A percentile compares a stretch with the other conserved stretches of the same genome.
Conservation (phyloP, 192 early-diverging fungal species). For the Rhizophlyctis rosea region DNA sequence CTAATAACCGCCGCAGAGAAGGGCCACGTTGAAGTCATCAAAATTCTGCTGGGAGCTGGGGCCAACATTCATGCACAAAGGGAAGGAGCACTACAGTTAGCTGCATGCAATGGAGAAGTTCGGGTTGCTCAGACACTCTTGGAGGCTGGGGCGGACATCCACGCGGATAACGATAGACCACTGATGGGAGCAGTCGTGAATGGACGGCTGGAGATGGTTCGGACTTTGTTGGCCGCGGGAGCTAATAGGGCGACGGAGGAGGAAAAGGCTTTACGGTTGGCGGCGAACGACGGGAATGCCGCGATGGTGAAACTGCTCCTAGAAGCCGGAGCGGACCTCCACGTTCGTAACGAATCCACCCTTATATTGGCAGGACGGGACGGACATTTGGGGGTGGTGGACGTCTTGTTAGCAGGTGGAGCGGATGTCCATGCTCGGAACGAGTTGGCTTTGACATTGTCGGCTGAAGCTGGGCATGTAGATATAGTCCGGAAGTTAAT, state of each 20-base stretch:
- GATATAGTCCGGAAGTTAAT: neutral
- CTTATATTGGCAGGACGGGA: slow-evolving; percentile 68
- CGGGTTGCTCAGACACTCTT: slow-evolving; percentile 53
- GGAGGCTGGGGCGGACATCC: slow-evolving; percentile 53
- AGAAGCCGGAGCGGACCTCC: slow-evolving; percentile 53
- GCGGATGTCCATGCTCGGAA: neutral
- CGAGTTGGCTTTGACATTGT: neutral
- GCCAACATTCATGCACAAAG: neutral
- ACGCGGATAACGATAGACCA: slow-evolving; percentile 72
- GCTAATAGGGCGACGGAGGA: slow-evolving; percentile 56
- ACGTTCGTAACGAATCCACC: slow-evolving; percentile 72
- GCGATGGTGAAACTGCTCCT: slow-evolving; percentile 54
- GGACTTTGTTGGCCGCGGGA: slow-evolving; percentile 53
- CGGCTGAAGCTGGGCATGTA: neutral
- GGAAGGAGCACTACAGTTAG: slow-evolving; percentile 6
- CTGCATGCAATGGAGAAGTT: slow-evolving; percentile 16
- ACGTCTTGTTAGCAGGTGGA: neutral
- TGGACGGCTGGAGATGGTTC: slow-evolving; percentile 59
- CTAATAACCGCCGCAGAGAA: neutral
- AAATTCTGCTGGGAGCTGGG: neutral
- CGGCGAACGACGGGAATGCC: slow-evolving; percentile 13
- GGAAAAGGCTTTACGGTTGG: slow-evolving; percentile 5
- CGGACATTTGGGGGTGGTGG: slow-evolving; percentile 53
- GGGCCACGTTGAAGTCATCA: neutral
- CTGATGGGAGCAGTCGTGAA: slow-evolving; percentile 68